These are phyloP conservation scores for Circinella minor DNA, from an alignment of 371 early-diverging fungal species.

Conservation along the genomic window DNA sequence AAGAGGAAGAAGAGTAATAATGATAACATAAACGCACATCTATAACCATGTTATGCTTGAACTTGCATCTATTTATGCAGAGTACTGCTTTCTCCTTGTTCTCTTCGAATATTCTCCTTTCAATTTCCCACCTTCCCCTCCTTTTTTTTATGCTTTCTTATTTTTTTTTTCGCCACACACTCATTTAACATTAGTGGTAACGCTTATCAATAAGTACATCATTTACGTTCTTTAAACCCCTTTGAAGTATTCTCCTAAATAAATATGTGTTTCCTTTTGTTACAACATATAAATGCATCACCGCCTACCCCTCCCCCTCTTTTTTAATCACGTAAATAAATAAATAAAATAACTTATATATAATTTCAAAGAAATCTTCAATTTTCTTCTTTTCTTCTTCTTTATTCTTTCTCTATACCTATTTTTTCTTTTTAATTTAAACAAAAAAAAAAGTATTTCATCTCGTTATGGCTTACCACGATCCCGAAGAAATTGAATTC, in stretches of 20 bases:
- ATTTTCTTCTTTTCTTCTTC: neutral
- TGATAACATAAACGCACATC: too few species aligned
- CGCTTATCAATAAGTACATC: too few species aligned
- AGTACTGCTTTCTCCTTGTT: constrained; percentile 10
- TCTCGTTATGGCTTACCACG: constrained; percentile 12
- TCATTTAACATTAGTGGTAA: too few species aligned
- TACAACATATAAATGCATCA: too few species aligned
- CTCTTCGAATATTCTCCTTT: neutral
- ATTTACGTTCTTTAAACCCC: too few species aligned
- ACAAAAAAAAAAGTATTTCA: neutral
- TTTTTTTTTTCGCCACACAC: neutral
- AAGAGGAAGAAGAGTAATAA: too few species aligned
- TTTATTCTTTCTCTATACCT: constrained; percentile 1
- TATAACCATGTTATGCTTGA: neutral
- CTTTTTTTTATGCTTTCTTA: neutral
- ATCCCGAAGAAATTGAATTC: constrained; percentile 28
- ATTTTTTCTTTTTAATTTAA: neutral
- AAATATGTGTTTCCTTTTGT: too few species aligned
- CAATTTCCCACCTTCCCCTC: neutral
- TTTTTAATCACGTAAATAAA: too few species aligned
- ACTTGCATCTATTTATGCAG: constrained; percentile 14
- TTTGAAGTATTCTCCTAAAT: too few species aligned
- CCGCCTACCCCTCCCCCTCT: too few species aligned
- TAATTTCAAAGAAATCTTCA: too few species aligned
- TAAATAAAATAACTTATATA: neutral